These are phyloP conservation scores for Alternaria incomplexa DNA, from an alignment of 2,329 filamentous ascomycete genomes.

Conservation along the genomic window DNA sequence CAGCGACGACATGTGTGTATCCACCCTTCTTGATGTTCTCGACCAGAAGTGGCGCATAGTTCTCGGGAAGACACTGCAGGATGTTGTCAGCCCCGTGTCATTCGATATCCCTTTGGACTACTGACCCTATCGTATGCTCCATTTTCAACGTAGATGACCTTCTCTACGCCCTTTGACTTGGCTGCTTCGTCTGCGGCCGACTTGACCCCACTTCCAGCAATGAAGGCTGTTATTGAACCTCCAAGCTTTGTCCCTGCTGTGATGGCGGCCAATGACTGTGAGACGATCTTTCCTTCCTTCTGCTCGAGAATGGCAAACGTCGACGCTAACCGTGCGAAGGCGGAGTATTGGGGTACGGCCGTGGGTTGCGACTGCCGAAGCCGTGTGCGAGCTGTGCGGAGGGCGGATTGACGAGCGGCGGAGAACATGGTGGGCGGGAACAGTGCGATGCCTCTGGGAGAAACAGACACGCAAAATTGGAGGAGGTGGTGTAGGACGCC, in stretches of 20 bases:
- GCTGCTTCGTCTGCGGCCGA: constrained; percentile 79
- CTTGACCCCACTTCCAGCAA: constrained; percentile 82
- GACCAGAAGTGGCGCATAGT: constrained; percentile 87
- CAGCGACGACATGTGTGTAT: constrained; percentile 89
- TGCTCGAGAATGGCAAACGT: constrained; percentile 93
- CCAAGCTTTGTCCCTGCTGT: constrained; percentile 87
- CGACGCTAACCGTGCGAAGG: constrained; percentile 74
- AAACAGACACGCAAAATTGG: neutral
- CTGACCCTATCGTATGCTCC: constrained; percentile 86
- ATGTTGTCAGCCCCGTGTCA: constrained; percentile 9
- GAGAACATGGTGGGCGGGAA: constrained; percentile 42
- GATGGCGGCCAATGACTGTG: constrained; percentile 81
- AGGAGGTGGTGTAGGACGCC: neutral
- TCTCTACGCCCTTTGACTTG: constrained; percentile 88
- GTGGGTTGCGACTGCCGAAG: constrained; percentile 48
- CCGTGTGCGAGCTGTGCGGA: constrained; percentile 52
- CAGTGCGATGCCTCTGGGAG: constrained; percentile 1
- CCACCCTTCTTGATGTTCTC: constrained; percentile 97
- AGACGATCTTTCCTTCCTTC: constrained; percentile 83
- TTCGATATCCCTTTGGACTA: neutral
- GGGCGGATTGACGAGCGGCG: constrained; percentile 42
- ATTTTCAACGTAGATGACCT: constrained; percentile 88
- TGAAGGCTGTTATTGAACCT: constrained; percentile 82
- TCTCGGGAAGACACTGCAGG: constrained; percentile 79
- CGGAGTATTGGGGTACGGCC: constrained; percentile 56